Evolutionary conservation across 345 rosid genomes (phyloP).

Genomic region (Eutrema japonicum): DNA sequence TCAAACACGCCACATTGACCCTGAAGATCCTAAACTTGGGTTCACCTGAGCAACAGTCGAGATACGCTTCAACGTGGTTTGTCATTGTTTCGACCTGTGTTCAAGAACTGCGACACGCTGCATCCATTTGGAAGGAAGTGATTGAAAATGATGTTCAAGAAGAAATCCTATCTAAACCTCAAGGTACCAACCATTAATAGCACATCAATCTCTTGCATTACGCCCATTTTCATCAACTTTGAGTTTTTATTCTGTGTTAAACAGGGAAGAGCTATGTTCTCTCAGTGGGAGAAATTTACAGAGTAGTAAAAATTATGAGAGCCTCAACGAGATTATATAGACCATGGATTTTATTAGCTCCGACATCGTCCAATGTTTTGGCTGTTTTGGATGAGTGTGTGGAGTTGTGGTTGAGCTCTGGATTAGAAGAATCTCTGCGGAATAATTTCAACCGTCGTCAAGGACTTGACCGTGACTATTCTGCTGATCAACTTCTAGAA

Average conservation of each 20-base stretch:
- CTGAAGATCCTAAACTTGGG: conserved; percentile 64
- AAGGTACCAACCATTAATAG: conserved; percentile 51
- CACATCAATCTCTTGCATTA: conserved; percentile 1
- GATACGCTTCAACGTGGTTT: conserved; percentile 68
- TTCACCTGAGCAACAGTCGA: conserved; percentile 57
- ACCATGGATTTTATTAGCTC: conserved; percentile 70
- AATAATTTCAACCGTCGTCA: conserved; percentile 46
- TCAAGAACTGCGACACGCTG: conserved; percentile 78
- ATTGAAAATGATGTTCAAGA: conserved; percentile 50
- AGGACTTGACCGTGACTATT: conserved; percentile 32
- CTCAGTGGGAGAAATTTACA: conserved; percentile 83
- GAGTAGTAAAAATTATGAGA: conserved; percentile 68
- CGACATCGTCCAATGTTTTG: conserved; percentile 40
- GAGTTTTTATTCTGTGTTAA: conserved; percentile 11
- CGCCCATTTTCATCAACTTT: neutral
- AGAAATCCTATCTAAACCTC: conserved; percentile 55
- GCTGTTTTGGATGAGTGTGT: conserved; percentile 64
- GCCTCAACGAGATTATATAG: conserved; percentile 65
- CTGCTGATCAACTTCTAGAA: conserved; percentile 44
- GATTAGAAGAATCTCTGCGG: conserved; percentile 67
- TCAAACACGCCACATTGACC: conserved; percentile 52
- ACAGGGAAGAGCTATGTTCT: conserved; percentile 67
- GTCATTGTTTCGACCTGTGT: conserved; percentile 63
- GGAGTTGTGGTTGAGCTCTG: conserved; percentile 70
- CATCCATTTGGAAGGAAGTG: conserved; percentile 72